A percentile compares a stretch with the other conserved stretches of the same genome.
phyloP scores from a whole-genome alignment of 2,329 filamentous ascomycete genomes.

The Zopfia rhizophila region DNA sequence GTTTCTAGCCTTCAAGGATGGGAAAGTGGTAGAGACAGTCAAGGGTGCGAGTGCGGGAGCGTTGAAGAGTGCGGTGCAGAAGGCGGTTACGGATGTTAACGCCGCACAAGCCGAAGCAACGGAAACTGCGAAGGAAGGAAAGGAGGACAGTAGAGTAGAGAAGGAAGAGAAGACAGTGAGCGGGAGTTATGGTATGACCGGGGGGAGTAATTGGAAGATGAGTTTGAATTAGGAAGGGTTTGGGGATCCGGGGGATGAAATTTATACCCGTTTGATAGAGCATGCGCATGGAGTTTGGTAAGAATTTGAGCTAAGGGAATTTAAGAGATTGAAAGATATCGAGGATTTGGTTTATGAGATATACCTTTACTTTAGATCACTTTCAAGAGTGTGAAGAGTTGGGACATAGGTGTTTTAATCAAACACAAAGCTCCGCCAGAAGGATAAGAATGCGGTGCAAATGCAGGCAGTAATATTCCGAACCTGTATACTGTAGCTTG shows the following conservation, averaged over 20 bases:
- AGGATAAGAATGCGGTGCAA: no score
- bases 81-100: conserved; percentile 25
- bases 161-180: conserved; percentile 43
- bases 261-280: no score
- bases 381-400: no score
- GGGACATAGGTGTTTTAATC: background rate
- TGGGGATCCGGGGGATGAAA: no score
- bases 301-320: no score
- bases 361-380: no score
- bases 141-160: conserved; percentile 10
- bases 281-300: no score
- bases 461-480: no score
- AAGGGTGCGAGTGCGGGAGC: conserved; percentile 40
- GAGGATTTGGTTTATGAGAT: no score
- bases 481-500: no score
- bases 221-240: conserved; percentile 34
- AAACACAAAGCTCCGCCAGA: no score
- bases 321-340: no score
- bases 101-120: conserved; percentile 6
- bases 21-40: conserved; percentile 41
- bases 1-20: conserved; percentile 46
- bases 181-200: conserved; percentile 47
- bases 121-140: conserved; percentile 9
- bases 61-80: conserved; percentile 40
- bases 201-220: conserved; percentile 42